Evolutionary conservation across 169 alveolate species (phyloP).

Genomic region (Plasmodium chabaudi): DNA sequence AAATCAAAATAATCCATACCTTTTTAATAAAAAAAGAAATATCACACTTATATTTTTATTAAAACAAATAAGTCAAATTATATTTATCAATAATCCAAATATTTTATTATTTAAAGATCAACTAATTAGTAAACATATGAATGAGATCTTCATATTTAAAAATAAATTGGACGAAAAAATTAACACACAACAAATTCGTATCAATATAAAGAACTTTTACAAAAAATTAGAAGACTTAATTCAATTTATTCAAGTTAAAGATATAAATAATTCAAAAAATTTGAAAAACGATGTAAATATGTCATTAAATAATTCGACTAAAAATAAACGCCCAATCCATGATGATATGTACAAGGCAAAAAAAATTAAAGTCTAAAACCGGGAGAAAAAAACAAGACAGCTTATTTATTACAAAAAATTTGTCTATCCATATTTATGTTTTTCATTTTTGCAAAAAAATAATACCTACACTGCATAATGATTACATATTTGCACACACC

Average conservation of each 20-base stretch:
- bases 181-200: constrained; percentile 20
- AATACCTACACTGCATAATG: too few species aligned
- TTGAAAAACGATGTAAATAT: not conserved
- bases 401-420: not conserved
- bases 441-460: too few species aligned
- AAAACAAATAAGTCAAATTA: constrained; percentile 11
- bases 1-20: constrained; percentile 30
- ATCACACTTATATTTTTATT: constrained; percentile 22
- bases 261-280: not conserved
- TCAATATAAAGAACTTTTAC: constrained; percentile 36
- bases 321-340: not conserved
- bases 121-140: constrained; percentile 2
- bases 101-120: constrained; percentile 22
- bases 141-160: constrained; percentile 9
- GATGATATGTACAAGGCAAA: not conserved
- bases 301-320: too few species aligned
- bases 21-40: constrained; percentile 41
- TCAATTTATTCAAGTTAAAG: not conserved
- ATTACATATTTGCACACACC: too few species aligned
- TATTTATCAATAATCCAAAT: constrained; percentile 13
- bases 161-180: constrained; percentile 30
- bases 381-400: not conserved
- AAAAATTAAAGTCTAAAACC: not conserved
- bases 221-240: constrained; percentile 14
- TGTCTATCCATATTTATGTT: too few species aligned